Evolutionary conservation across 169 alveolate genomes (phyloP).

Genomic region (Plasmodium gonderi): DNA sequence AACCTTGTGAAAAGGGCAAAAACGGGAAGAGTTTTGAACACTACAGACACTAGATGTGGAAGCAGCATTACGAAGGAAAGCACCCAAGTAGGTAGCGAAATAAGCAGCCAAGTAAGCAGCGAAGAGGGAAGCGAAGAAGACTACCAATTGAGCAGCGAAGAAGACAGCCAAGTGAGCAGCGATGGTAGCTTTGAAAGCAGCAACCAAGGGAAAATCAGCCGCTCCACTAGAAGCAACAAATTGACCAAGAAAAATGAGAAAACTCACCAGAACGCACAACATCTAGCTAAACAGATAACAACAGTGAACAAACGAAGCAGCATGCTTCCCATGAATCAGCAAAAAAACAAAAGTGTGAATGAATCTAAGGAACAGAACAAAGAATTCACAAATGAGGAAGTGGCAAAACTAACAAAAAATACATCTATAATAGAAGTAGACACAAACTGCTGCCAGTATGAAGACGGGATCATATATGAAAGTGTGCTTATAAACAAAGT

Average conservation of each 20-base stretch:
- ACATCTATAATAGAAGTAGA: not conserved
- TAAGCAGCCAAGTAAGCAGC: not conserved
- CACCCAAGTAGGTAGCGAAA: no score
- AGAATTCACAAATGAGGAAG: not conserved
- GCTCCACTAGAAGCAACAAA: not conserved
- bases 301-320: not conserved
- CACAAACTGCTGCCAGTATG: slow-evolving; percentile 28
- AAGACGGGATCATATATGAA: slow-evolving; percentile 62
- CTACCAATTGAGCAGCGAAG: not conserved
- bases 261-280: not conserved
- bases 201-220: not conserved
- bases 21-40: no score
- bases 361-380: not conserved
- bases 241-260: not conserved
- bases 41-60: no score
- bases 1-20: not conserved
- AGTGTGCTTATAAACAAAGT: slow-evolving; percentile 2
- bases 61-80: no score
- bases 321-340: not conserved
- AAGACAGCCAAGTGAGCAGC: no score
- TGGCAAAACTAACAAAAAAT: not conserved
- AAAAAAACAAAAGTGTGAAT: not conserved
- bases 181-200: not conserved
- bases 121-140: not conserved
- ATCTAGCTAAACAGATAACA: not conserved